phyloP scores from a whole-genome alignment of 495 filamentous ascomycete species.

The Cercophora samala region DNA sequence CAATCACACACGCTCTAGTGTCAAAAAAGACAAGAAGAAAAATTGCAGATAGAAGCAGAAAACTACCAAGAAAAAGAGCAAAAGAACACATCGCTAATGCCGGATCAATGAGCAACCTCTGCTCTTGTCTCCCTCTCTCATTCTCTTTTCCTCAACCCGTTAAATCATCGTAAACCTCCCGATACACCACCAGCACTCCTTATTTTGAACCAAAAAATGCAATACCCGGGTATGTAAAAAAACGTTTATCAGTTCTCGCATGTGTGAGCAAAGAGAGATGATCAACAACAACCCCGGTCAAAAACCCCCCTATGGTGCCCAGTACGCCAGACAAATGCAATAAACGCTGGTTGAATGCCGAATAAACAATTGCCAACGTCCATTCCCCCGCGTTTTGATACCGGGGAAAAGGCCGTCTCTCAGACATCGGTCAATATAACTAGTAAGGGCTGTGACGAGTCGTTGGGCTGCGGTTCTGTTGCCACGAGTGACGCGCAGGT shows the following conservation, averaged over 20 bases:
- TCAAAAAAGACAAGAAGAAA: background rate
- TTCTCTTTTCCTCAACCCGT: background rate
- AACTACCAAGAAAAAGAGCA: background rate
- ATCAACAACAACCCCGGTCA: slow-evolving; percentile 2
- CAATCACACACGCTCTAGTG: background rate
- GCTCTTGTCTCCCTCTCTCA: too few species aligned
- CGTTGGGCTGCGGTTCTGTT: slow-evolving; percentile 33
- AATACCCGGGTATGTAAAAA: slow-evolving; percentile 30
- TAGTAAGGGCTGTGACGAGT: slow-evolving; percentile 2
- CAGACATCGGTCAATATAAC: background rate
- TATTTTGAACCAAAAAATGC: slow-evolving; percentile 23
- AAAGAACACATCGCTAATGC: background rate
- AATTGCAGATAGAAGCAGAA: background rate
- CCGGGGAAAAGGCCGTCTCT: background rate
- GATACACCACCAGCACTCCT: too few species aligned
- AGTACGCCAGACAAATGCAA: slow-evolving; percentile 25
- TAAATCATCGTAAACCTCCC: background rate
- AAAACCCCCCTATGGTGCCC: slow-evolving; percentile 6
- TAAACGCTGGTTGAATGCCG: background rate
- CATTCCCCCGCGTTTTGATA: background rate
- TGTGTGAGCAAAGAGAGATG: slow-evolving; percentile 8
- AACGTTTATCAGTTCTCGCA: slow-evolving; percentile 19
- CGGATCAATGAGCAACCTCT: background rate
- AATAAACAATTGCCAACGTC: background rate
- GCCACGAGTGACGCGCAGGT: slow-evolving; percentile 32